These are phyloP conservation scores for Phytophthora uliginosa DNA, from an alignment of 352 stramenopile genomes.

Conservation along the genomic window DNA sequence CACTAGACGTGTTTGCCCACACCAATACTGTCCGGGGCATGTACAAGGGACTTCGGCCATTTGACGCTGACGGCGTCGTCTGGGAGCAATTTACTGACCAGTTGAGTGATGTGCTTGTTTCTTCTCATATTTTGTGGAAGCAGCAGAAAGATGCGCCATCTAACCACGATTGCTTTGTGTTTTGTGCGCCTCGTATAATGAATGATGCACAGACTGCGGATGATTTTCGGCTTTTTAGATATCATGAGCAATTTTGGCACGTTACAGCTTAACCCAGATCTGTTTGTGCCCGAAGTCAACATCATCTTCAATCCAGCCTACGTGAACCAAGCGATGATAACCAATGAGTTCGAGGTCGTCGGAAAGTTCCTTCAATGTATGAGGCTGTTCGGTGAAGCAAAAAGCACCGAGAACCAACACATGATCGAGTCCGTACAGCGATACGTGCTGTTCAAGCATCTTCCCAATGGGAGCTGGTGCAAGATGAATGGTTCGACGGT, in stretches of 20 bases:
- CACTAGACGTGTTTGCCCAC: conserved; percentile 81
- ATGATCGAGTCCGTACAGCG: conserved; percentile 72
- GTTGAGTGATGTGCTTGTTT: conserved; percentile 43
- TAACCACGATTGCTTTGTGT: conserved; percentile 19
- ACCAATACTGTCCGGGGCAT: conserved; percentile 66
- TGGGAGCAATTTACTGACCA: conserved; percentile 81
- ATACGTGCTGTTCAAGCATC: conserved; percentile 75
- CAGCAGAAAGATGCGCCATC: background rate
- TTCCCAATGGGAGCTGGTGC: conserved; percentile 82
- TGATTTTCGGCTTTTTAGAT: conserved; percentile 85
- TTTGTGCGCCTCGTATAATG: background rate
- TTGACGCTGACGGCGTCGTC: conserved; percentile 66
- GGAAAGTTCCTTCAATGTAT: conserved; percentile 85
- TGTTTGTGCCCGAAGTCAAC: conserved; percentile 78
- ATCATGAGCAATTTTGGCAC: conserved; percentile 85
- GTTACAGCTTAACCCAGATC: conserved; percentile 68
- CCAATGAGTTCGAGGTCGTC: conserved; percentile 77
- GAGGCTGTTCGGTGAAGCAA: conserved; percentile 69
- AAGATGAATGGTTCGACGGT: conserved; percentile 57
- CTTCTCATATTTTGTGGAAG: background rate
- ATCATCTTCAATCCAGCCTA: conserved; percentile 82
- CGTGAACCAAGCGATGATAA: conserved; percentile 80
- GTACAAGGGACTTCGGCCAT: conserved; percentile 81
- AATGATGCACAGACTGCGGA: conserved; percentile 60
- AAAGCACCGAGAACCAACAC: conserved; percentile 44